phyloP scores from a whole-genome alignment of 108 stramenopile genomes.

The Nannochloropsis gaditana region DNA sequence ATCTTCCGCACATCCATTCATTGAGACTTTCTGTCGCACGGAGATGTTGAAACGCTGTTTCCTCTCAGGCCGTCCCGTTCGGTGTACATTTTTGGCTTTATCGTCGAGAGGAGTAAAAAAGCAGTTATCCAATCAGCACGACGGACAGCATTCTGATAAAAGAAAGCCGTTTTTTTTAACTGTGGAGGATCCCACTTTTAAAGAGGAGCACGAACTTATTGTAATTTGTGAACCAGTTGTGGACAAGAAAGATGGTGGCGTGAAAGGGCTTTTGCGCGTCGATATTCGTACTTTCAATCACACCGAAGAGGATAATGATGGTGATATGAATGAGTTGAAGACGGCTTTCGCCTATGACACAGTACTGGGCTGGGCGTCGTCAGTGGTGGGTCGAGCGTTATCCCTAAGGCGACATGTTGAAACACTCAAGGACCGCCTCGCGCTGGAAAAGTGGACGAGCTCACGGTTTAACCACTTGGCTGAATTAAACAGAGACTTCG shows the following conservation, averaged over 20 bases:
- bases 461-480: not conserved
- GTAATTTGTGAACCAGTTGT: not conserved
- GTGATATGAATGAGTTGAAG: not conserved
- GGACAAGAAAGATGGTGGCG: not conserved
- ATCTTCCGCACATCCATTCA: not conserved
- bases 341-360: not conserved
- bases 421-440: not conserved
- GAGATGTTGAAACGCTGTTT: conserved; percentile 3
- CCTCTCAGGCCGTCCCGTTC: not conserved
- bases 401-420: not conserved
- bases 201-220: not conserved
- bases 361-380: not conserved
- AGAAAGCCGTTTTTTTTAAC: not conserved
- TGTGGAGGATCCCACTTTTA: not conserved
- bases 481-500: not conserved
- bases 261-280: not conserved
- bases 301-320: not conserved
- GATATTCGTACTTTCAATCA: not conserved
- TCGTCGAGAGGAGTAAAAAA: not conserved
- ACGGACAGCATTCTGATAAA: not conserved
- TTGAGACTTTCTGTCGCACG: not conserved
- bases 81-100: not conserved
- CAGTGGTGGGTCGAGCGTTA: not conserved
- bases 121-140: not conserved
- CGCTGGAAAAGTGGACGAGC: not conserved